phyloP scores from a whole-genome alignment of 1,284 basidiomycete species.

The Amylostereum areolatum region DNA sequence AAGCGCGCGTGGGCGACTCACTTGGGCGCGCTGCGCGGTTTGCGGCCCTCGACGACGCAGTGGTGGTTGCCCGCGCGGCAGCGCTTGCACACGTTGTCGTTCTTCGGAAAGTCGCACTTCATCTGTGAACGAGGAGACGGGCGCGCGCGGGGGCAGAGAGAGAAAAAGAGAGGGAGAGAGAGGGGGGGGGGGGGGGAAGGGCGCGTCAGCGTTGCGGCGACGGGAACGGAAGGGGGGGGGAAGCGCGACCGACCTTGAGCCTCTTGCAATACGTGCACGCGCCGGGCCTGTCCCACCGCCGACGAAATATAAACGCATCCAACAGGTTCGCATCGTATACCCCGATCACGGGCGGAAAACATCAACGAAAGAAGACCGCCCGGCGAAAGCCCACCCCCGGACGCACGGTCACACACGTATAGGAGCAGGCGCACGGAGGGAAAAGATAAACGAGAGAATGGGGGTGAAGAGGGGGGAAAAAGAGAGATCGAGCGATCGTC shows the following conservation, averaged over 20 bases:
- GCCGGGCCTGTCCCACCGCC: conserved; percentile 48
- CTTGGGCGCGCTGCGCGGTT: conserved; percentile 71
- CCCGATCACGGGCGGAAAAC: too few relatives aligned
- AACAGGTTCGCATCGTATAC: too few relatives aligned
- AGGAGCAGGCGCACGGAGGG: background rate
- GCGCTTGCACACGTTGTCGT: conserved; percentile 64
- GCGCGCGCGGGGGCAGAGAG: too few relatives aligned
- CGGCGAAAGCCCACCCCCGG: too few relatives aligned
- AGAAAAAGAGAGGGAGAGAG: conserved; percentile 5
- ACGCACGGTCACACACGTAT: background rate
- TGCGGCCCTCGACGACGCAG: conserved; percentile 76
- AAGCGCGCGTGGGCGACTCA: conserved; percentile 37
- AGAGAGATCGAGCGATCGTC: background rate
- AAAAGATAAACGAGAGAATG: background rate
- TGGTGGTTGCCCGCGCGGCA: conserved; percentile 63
- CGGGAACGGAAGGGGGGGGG: background rate
- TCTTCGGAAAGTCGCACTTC: conserved; percentile 71
- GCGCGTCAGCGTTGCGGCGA: background rate
- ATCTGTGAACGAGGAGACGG: conserved; percentile 46
- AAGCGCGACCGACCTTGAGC: conserved; percentile 63
- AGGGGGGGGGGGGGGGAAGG: background rate
- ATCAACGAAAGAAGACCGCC: too few relatives aligned
- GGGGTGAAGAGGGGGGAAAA: background rate
- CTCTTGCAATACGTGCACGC: conserved; percentile 80
- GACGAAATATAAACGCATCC: too few relatives aligned